Evolutionary conservation across 2,329 filamentous ascomycete species (phyloP).

Genomic region (Cladophialophora immunda): DNA sequence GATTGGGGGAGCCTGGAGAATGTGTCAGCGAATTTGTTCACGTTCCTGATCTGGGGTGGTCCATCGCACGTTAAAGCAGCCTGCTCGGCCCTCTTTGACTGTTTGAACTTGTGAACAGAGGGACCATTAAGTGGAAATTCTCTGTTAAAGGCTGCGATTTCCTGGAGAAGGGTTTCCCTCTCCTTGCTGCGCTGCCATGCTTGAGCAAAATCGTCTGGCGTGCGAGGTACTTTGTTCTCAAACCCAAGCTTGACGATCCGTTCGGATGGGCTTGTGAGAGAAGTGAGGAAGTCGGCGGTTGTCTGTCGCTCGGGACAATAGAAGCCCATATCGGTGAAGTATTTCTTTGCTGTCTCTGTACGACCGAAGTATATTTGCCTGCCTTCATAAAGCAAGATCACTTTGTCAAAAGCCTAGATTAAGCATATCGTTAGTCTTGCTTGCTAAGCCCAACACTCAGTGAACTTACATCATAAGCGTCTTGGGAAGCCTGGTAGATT

Average conservation of each 20-base stretch:
- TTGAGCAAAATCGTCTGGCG: slow-evolving; percentile 55
- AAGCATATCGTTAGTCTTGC: not conserved
- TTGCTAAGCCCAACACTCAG: too few species aligned
- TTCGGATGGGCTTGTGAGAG: slow-evolving; percentile 66
- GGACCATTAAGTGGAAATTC: slow-evolving; percentile 51
- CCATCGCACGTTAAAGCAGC: too few species aligned
- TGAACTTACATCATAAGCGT: slow-evolving; percentile 53
- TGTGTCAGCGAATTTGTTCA: slow-evolving; percentile 59
- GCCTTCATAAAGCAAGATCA: slow-evolving; percentile 72
- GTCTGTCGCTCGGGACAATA: slow-evolving; percentile 69
- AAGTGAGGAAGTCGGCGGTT: slow-evolving; percentile 71
- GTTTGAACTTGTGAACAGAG: slow-evolving; percentile 62
- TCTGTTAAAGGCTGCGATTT: slow-evolving; percentile 63
- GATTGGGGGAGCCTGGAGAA: slow-evolving; percentile 66
- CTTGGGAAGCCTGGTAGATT: slow-evolving; percentile 64
- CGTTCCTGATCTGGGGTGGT: slow-evolving; percentile 17
- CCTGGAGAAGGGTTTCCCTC: slow-evolving; percentile 44
- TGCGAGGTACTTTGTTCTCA: slow-evolving; percentile 55
- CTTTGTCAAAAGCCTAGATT: slow-evolving; percentile 69
- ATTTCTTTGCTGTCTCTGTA: slow-evolving; percentile 64
- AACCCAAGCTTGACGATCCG: slow-evolving; percentile 53
- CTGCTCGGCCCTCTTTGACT: too few species aligned
- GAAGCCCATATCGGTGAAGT: slow-evolving; percentile 72
- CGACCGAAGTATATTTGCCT: slow-evolving; percentile 73
- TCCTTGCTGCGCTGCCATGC: not conserved